Conservation (phyloP, 2,329 filamentous ascomycete genomes). For the Pseudocercospora cruenta region DNA sequence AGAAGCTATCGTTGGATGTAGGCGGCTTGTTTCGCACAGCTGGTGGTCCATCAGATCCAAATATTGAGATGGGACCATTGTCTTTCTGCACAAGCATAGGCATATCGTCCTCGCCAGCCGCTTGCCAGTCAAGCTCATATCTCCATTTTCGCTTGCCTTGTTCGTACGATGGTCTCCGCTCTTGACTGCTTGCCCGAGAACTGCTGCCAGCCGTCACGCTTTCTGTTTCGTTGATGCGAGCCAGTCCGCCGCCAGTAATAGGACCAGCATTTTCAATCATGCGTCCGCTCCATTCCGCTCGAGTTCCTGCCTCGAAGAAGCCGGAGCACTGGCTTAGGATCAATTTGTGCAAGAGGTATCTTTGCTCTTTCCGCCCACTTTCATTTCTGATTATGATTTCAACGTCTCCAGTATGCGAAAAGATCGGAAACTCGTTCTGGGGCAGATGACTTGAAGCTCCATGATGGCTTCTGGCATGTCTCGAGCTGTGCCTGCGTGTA, state of each 20-base stretch:
- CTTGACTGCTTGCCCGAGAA: slow-evolving; percentile 47
- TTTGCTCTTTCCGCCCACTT: slow-evolving; percentile 71
- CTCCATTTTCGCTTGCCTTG: slow-evolving; percentile 70
- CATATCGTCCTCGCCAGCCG: slow-evolving; percentile 66
- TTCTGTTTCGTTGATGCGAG: slow-evolving; percentile 34
- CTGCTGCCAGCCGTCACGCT: slow-evolving; percentile 35
- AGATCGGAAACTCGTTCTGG: slow-evolving; percentile 91
- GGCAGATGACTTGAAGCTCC: slow-evolving; percentile 68
- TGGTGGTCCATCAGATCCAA: slow-evolving; percentile 47
- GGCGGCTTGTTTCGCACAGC: slow-evolving; percentile 65
- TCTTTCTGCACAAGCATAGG: slow-evolving; percentile 87
- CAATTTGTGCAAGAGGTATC: slow-evolving; percentile 84
- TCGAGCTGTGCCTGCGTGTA: slow-evolving; percentile 59
- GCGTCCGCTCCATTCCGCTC: slow-evolving; percentile 37
- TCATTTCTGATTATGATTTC: slow-evolving; percentile 73
- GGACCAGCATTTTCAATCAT: slow-evolving; percentile 20
- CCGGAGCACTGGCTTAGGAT: slow-evolving; percentile 88
- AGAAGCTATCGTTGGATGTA: slow-evolving; percentile 71
- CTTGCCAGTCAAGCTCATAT: slow-evolving; percentile 82
- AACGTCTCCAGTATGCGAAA: slow-evolving; percentile 87
- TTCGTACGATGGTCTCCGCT: slow-evolving; percentile 34
- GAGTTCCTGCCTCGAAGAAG: slow-evolving; percentile 77
- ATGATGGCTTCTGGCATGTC: slow-evolving; percentile 80
- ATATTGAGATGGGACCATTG: slow-evolving; percentile 30
- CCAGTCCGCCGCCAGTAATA: slow-evolving; percentile 21